Conservation (phyloP, 2,329 filamentous ascomycete species). For the Penicillium thymicola region DNA sequence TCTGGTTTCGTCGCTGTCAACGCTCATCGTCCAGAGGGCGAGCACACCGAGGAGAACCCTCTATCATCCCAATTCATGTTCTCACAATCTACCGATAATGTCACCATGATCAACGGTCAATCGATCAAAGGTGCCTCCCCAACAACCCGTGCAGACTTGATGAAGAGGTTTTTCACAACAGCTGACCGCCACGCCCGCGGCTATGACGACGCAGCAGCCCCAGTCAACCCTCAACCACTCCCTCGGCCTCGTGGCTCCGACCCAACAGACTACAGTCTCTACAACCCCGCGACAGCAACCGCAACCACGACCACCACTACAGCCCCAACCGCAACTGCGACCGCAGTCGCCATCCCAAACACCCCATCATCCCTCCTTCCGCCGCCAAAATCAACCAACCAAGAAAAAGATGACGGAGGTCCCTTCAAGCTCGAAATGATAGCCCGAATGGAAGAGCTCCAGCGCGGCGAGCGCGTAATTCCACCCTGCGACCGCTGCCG, state of each 20-base stretch:
- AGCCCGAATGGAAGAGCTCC: conserved; percentile 69
- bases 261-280: conserved; percentile 38
- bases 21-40: conserved; percentile 42
- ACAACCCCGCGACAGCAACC: conserved; percentile 41
- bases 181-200: conserved; percentile 52
- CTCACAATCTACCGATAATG: conserved; percentile 43
- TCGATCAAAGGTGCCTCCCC: conserved; percentile 54
- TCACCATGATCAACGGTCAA: conserved; percentile 49
- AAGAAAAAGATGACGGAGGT: conserved; percentile 56
- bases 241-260: conserved; percentile 35
- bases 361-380: conserved; percentile 54
- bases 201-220: conserved; percentile 29
- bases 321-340: conserved; percentile 41
- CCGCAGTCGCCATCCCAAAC: conserved; percentile 53
- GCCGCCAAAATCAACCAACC: conserved; percentile 44
- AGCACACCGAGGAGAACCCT: conserved; percentile 30
- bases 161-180: conserved; percentile 62
- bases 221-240: conserved; percentile 28
- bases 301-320: conserved; percentile 23
- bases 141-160: conserved; percentile 56
- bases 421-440: conserved; percentile 66
- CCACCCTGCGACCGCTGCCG: conserved; percentile 83
- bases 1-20: conserved; percentile 60
- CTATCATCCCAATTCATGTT: conserved; percentile 40
- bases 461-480: conserved; percentile 69